These are phyloP conservation scores for Obba rivulosa DNA, from an alignment of 768 basidiomycete species.

Conservation along the genomic window DNA sequence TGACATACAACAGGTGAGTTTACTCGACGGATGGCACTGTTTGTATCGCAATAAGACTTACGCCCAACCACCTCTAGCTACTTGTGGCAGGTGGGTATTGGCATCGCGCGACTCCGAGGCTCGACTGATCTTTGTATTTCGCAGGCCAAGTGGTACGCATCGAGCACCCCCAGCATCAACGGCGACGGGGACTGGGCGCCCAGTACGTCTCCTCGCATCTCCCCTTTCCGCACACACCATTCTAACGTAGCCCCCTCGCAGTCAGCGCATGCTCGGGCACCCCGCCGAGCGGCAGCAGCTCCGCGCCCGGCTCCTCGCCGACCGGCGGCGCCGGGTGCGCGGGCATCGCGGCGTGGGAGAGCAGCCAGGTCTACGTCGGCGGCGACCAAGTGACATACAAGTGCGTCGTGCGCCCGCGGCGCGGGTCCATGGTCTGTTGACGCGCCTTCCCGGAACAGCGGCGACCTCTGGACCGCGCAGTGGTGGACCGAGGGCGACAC, in stretches of 20 bases:
- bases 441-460: constrained; percentile 29
- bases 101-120: background rate
- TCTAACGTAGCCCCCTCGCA: constrained; percentile 14
- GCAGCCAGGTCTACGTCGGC: constrained; percentile 41
- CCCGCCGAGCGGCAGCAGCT: constrained; percentile 18
- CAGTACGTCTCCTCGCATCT: constrained; percentile 33
- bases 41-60: background rate
- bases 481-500: constrained; percentile 59
- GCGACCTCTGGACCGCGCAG: constrained; percentile 44
- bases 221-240: background rate
- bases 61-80: constrained; percentile 32
- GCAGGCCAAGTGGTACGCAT: constrained; percentile 60
- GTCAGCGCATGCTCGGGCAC: constrained; percentile 50
- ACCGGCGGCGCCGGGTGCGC: constrained; percentile 34
- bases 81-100: constrained; percentile 51
- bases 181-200: constrained; percentile 60
- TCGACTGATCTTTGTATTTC: background rate
- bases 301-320: constrained; percentile 10
- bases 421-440: constrained; percentile 13
- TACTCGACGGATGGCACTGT: background rate
- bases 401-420: constrained; percentile 29
- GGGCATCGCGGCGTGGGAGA: constrained; percentile 48
- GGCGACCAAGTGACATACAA: constrained; percentile 46
- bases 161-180: constrained; percentile 38
- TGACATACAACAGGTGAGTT: constrained; percentile 51